A percentile compares a stretch with the other conserved stretches of the same genome.
Evolutionary conservation across 208 protist species (phyloP).

Genomic region (Leishmania gerbilli): DNA sequence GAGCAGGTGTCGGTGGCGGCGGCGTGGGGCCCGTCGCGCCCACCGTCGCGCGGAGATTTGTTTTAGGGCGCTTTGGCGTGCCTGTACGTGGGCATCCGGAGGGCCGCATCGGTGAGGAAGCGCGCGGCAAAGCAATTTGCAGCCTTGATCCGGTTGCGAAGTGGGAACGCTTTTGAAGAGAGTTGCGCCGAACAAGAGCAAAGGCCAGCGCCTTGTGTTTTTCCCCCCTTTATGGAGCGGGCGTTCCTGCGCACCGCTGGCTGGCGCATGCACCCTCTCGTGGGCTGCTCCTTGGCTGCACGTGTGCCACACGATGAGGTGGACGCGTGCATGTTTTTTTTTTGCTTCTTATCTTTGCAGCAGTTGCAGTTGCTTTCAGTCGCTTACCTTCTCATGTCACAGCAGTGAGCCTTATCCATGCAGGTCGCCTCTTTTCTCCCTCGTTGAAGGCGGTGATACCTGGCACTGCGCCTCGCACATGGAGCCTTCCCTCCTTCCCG

Average conservation of each 20-base stretch:
- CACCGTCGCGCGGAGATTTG: background rate
- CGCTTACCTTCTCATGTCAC: background rate
- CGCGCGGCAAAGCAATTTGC: background rate
- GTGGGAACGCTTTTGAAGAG: background rate
- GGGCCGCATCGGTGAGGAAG: background rate
- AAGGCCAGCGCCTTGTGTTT: background rate
- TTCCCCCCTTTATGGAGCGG: background rate
- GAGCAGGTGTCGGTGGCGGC: conserved; percentile 38
- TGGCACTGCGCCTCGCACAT: no score
- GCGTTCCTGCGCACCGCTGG: background rate
- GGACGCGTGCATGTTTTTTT: background rate
- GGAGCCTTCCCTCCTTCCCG: background rate
- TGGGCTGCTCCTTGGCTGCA: background rate
- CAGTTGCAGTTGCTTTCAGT: background rate
- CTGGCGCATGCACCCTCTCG: background rate
- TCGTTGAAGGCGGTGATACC: background rate
- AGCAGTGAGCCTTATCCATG: background rate
- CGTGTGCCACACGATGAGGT: background rate
- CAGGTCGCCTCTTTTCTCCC: background rate
- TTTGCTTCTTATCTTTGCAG: background rate
- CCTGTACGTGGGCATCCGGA: background rate
- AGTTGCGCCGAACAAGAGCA: background rate
- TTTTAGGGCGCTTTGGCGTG: conserved; percentile 5
- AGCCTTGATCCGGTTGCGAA: background rate
- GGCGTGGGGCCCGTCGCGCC: conserved; percentile 14